Conservation (phyloP, 116 monocot genomes). For the Iris pallida region DNA sequence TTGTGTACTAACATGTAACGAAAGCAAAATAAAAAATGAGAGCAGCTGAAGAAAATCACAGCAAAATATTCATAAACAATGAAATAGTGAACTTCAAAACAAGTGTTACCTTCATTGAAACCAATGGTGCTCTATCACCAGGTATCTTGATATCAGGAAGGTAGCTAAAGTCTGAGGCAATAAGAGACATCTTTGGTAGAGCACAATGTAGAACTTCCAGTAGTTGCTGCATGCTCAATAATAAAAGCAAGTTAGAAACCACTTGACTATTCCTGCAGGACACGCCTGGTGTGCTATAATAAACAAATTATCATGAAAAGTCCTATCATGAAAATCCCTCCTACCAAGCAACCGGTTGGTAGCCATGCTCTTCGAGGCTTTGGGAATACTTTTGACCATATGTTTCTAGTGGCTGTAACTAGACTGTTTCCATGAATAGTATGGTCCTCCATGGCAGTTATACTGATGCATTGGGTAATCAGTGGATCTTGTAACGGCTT, state of each 20-base stretch:
- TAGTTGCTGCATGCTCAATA: conserved; percentile 62
- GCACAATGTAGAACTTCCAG: conserved; percentile 84
- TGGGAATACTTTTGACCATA: conserved; percentile 79
- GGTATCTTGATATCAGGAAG: conserved; percentile 86
- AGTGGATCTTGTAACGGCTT: conserved; percentile 77
- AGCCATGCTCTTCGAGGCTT: conserved; percentile 85
- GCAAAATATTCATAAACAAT: too few species aligned
- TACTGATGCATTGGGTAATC: conserved; percentile 66
- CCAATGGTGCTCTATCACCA: conserved; percentile 93
- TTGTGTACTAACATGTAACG: too few species aligned
- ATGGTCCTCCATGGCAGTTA: conserved; percentile 48
- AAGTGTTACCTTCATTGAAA: conserved; percentile 75
- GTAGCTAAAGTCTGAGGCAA: conserved; percentile 94
- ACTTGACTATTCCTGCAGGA: background rate
- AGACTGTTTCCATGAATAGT: conserved; percentile 13
- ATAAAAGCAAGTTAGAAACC: conserved; percentile 5
- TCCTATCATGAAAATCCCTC: background rate
- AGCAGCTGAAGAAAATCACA: too few species aligned
- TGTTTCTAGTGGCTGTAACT: conserved; percentile 28
- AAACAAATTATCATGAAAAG: too few species aligned
- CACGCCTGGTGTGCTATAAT: too few species aligned
- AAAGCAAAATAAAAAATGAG: too few species aligned
- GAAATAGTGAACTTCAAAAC: too few species aligned
- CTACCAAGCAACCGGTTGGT: conserved; percentile 96
- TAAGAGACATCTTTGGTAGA: conserved; percentile 91